Percentiles rank a stretch among this genome's conserved stretches.
These are phyloP conservation scores for Leishmania major DNA, from an alignment of 208 protist genomes.

Conservation along the genomic window DNA sequence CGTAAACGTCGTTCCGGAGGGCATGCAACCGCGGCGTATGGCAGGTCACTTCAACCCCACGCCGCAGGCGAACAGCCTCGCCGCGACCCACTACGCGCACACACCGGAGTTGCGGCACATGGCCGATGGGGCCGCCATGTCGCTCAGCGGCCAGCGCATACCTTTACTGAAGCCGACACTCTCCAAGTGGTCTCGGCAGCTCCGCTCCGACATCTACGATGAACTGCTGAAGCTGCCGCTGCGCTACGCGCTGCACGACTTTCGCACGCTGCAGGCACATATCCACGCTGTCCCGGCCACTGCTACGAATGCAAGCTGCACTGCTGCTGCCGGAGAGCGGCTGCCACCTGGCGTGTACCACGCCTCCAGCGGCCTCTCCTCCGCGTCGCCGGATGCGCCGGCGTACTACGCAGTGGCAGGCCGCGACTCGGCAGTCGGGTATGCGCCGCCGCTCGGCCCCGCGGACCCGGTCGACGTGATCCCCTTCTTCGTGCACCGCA, in stretches of 20 bases:
- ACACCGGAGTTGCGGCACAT: slow-evolving; percentile 30
- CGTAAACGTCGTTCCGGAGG: slow-evolving; percentile 76
- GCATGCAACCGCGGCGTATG: slow-evolving; percentile 40
- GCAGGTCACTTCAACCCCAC: slow-evolving; percentile 39
- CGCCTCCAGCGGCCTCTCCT: not conserved
- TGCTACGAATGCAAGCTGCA: not conserved
- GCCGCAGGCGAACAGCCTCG: slow-evolving; percentile 32
- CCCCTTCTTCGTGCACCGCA: slow-evolving; percentile 87
- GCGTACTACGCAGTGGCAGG: slow-evolving; percentile 53
- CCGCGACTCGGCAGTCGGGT: slow-evolving; percentile 61
- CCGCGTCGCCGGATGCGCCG: slow-evolving; percentile 1
- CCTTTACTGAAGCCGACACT: slow-evolving; percentile 31
- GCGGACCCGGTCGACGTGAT: slow-evolving; percentile 75
- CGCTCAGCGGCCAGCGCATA: slow-evolving; percentile 27
- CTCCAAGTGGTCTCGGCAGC: slow-evolving; percentile 55
- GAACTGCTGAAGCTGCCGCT: slow-evolving; percentile 88
- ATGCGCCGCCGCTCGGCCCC: slow-evolving; percentile 78
- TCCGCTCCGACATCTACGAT: slow-evolving; percentile 85
- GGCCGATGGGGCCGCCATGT: slow-evolving; percentile 21
- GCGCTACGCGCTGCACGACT: slow-evolving; percentile 81
- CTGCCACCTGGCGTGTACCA: slow-evolving; percentile 32
- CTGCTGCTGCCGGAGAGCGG: not conserved
- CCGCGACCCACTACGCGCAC: slow-evolving; percentile 29
- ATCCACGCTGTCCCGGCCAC: slow-evolving; percentile 20
- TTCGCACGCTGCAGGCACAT: slow-evolving; percentile 54